A percentile compares a stretch with the other conserved stretches of the same genome.
Evolutionary conservation across 768 basidiomycete genomes (phyloP).

Genomic region (Mycena alexandri): DNA sequence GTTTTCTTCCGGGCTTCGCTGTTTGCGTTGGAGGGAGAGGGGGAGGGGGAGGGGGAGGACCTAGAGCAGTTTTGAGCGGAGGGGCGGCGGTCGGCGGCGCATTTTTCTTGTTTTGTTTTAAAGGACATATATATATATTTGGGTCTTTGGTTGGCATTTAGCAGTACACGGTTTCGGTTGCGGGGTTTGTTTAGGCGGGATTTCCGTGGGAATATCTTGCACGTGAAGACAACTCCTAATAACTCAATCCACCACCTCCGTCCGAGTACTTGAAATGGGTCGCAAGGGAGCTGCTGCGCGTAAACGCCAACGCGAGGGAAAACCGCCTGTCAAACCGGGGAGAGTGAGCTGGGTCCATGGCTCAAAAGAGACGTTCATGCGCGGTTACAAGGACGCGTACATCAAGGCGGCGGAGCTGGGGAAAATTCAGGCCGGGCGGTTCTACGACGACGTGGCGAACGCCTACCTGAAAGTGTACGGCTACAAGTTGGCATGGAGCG

Average conservation of each 20-base stretch:
- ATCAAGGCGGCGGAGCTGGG: neutral
- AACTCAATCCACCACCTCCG: too few species aligned
- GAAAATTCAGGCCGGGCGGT: neutral
- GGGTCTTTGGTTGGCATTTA: too few species aligned
- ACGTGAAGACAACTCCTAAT: too few species aligned
- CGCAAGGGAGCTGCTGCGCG: neutral
- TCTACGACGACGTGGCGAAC: neutral
- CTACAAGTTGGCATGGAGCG: neutral
- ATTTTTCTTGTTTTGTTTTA: too few species aligned
- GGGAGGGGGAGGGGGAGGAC: neutral
- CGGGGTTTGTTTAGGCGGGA: too few species aligned
- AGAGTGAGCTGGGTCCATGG: neutral
- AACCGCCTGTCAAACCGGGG: neutral
- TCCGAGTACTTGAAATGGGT: too few species aligned
- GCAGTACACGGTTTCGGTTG: too few species aligned
- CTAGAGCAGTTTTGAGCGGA: neutral
- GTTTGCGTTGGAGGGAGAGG: neutral
- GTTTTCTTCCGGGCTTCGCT: neutral
- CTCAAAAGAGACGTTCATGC: neutral
- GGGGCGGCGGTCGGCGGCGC: too few species aligned
- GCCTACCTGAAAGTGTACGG: neutral
- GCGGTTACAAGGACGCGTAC: neutral
- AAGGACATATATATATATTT: too few species aligned
- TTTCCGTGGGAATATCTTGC: too few species aligned
- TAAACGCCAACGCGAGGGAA: neutral